Base-by-base conservation (phyloP, 805 yeast genomes). In the Lachancea meyersii region DNA sequence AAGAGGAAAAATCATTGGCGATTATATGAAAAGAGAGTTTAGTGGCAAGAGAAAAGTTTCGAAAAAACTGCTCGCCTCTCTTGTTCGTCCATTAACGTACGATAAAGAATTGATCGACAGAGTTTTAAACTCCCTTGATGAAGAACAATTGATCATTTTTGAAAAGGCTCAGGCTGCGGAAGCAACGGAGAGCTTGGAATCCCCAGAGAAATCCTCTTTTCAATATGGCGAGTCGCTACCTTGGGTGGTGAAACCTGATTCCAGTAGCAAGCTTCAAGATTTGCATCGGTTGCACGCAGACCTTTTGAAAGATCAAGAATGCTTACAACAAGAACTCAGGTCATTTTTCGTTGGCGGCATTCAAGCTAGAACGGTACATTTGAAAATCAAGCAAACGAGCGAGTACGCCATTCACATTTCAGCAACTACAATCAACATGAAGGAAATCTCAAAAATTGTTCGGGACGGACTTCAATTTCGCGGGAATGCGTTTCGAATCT, bases 401-500 rank as follows among this genome's bases (percentile, higher is more conserved):
- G 72, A 73, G 10, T 69, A 76, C 53, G 76, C 76, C 7, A 61
- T 81, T 2, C 70, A 73, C 46, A 61, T 80, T 10, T 55, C 68
- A 5, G 78, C 76, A 0, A 61, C 67, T 18, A 53, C 60, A 17
- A 65, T 42, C 2, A 48, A 46, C 36, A 38, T 59, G 16, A 49
- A 44, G n/a, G 52, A 51, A 35, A 38, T 65, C 5, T 34, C 28
- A 43, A 43, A 53, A 41, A 31, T 27, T 40, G 36, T 63, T 50
- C 24, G 48, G 14, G 61, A 64, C 7, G 43, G 50, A 58, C 31
- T 53, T 40, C 45, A 55, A 13, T 46, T 48, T 33, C 41, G 46
- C 4, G 46, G 44, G 2, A 43, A 47, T 1, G 46, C 46, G 2
- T 50, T 63, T 14, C 43, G 68, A 51, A 48, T 68, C 43, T 39